Base-by-base conservation (phyloP, 2,329 filamentous ascomycete genomes). In the Cercospora brassicicola region DNA sequence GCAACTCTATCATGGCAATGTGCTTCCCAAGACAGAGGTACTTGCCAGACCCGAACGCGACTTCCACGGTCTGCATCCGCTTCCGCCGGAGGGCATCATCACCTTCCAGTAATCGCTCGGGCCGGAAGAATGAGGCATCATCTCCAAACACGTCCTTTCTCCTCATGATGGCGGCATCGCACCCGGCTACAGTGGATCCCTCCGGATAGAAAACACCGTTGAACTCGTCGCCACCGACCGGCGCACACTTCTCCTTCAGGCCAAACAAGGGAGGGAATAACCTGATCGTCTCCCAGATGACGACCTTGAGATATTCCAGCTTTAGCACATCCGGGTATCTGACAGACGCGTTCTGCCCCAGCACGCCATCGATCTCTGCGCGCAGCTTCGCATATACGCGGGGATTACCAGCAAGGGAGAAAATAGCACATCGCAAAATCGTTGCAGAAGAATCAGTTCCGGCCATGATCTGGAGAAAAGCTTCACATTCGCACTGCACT, bases 381-480 rank as follows among this genome's bases (percentile, higher is more conserved):
- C 79, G 80, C 0, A 88, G 78, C 8, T 75, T 82, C n/a, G 62
- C 61, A 72, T 83, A 82, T 1, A 84, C 81, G 1, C 75, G 74
- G 0, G 83, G 82, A 31, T 80, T 82, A 48, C 80, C 82, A 36
- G 83, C 79, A 48, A 88, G 72, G 68, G 84, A 79, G 23, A 86
- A 79, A 59, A 88, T 70, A 1, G 81, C 85, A 20, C 79, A 79
- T 4, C 85, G 81, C 18, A 88, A 81, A 5, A 81, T 81, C 0
- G 84, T 85, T 0, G 86, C 84, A 0, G 85, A 85, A 0, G 84
- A 86, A 66, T 88, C 86, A 0, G 84, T 84, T 10, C 86, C 86
- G 4, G 85, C 85, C 28, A 86, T 70, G 66, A 83, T 81, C 67
- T 81, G 79, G 55, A 81, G 65, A 26, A 79, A 69, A 1, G 76